Evolutionary conservation across 768 basidiomycete genomes (phyloP), one percentile per base, ranked within the genome.

Genomic region (Amanita pseudoporphyria): DNA sequence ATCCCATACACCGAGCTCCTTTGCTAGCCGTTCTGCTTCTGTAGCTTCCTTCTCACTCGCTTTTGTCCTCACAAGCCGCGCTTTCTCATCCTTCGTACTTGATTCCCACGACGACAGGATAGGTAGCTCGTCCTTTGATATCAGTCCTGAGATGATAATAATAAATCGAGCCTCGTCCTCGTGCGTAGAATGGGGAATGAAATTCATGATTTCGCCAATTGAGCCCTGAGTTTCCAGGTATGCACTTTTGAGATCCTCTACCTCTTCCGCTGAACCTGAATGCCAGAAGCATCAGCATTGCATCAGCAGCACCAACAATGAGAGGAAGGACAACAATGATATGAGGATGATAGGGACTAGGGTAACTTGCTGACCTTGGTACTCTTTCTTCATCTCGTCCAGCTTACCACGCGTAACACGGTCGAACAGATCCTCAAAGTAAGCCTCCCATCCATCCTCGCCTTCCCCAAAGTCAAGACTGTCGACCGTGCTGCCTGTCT

Each of bases 391-490:
- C 79, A 95, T 81, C 63, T 96, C 89, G 55, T 97, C 92, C 47
- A 99, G 71, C 63, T 81, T 86, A 52, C 79, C 82, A 53, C 82
- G 77, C 49, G 92, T 94, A 21, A 95, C 87, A 47, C 81, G 76
- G 53, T 94, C 87, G 56, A 92, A 96, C 55, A 96, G 67, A 50
- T 83, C 83, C 62, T 85, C 86, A 58, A 98, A 99, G 67, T 99
- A 99, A 5, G 87, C 79, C 59, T 92, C 90, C 96, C 96, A 99
- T 1, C 91, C 89, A 53, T 83, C 87, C 52, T 86, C 88, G 9
- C 80, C 88, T 5, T 77, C 77, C 19, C 70, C 80, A 35, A 86
- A 61, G 43, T 82, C 81, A 38, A 85, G 74, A 9, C 77, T 78
- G 58, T 97, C 93, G 54, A 83, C 81, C 7, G 93, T 96, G 56